Base-by-base conservation (phyloP, 495 filamentous ascomycete genomes). In the Tuber calosporum region DNA sequence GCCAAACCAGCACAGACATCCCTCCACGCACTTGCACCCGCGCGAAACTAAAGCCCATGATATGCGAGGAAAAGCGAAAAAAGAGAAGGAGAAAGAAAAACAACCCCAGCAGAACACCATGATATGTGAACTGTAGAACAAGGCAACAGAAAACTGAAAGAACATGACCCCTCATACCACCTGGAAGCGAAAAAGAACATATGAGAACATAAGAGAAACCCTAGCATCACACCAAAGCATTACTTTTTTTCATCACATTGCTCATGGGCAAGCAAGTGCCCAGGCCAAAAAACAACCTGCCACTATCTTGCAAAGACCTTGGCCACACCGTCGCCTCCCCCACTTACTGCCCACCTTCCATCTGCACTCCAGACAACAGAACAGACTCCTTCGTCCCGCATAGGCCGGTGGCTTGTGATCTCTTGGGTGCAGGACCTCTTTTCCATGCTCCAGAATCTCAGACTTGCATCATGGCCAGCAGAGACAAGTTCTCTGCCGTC, bases 371-470 rank as follows among this genome's bases (percentile, higher is more conserved):
- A 99, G 30, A 93, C 90, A 17, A 97, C 95, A 22, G 89, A 85
- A 84, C 93, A 97, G 39, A 97, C 93, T 37, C 95, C 95, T 82
- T 99, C 95, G 17, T 93, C 95, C 70, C 94, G 88, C 93, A 98
- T 96, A 71, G 92, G 84, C 40, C 95, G 87, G 82, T 97, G 93
- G 78, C 87, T 91, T 2, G 93, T 94, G 78, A 98, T 90, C 81
- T 98, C 96, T 81, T 99, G 95, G 0, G 89, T 94, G 83, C 96
- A 98, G 36, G 88, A 89, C 41, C 95, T 88, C 82, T 94, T 99
- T 82, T 99, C 95, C 30, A 99, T 87, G n/a, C 90, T 92, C 95
- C 95, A 99, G 86, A 99, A 98, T 22, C 95, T 90, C 70, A 99
- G 86, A 72, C 90, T 92, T 69, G 94, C 93, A 79, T 99, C 95